Conservation (phyloP, 352 stramenopile genomes). For the Pythium scleroteichum region DNA sequence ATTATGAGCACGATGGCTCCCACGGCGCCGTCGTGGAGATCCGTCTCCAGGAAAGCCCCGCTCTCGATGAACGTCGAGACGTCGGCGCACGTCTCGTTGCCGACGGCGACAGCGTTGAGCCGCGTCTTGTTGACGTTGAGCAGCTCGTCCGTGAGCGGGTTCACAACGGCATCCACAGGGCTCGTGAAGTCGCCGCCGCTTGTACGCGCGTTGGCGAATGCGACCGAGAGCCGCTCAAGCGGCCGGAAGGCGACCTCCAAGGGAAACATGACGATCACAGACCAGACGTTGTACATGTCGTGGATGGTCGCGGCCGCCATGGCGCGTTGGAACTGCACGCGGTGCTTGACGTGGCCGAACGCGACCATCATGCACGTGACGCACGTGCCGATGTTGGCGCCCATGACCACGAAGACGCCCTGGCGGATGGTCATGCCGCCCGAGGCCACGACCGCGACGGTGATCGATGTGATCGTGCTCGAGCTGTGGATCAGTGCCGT, state of each 20-base stretch:
- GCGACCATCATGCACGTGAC: slow-evolving; percentile 80
- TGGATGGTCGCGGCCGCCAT: slow-evolving; percentile 27
- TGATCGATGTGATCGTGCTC: slow-evolving; percentile 50
- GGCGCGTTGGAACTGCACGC: slow-evolving; percentile 37
- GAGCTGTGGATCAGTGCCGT: slow-evolving; percentile 56
- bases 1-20: slow-evolving; percentile 48
- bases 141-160: slow-evolving; percentile 17
- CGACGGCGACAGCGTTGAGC: slow-evolving; percentile 28
- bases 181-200: slow-evolving; percentile 17
- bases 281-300: slow-evolving; percentile 73
- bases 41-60: slow-evolving; percentile 36
- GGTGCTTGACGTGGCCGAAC: slow-evolving; percentile 67
- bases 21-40: slow-evolving; percentile 43
- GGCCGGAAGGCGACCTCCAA: slow-evolving; percentile 39
- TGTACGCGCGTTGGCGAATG: slow-evolving; percentile 2
- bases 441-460: slow-evolving; percentile 43
- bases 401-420: slow-evolving; percentile 82
- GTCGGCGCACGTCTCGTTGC: slow-evolving; percentile 28
- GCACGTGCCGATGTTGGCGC: slow-evolving; percentile 75
- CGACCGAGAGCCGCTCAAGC: slow-evolving; percentile 34
- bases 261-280: slow-evolving; percentile 45
- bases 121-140: slow-evolving; percentile 16
- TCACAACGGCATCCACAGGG: slow-evolving; percentile 21
- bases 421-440: slow-evolving; percentile 45
- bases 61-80: slow-evolving; percentile 38